Conservation (phyloP, 2,329 filamentous ascomycete genomes). For the Myotisia sp. region DNA sequence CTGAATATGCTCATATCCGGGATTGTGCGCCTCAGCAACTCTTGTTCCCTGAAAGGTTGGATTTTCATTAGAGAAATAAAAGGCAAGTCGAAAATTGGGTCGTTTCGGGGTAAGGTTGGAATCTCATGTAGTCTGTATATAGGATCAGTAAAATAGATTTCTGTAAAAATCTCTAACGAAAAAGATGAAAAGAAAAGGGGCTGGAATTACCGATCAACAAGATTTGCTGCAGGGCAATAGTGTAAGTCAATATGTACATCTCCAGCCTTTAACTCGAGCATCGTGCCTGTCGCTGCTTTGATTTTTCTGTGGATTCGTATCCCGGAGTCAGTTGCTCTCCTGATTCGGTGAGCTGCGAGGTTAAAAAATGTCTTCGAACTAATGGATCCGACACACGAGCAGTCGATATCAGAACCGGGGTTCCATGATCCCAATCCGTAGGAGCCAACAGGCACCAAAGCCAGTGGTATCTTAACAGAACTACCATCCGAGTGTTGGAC, state of each 20-base stretch:
- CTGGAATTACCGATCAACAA: conserved; percentile 37
- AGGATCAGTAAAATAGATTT: no score
- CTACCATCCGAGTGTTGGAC: conserved; percentile 13
- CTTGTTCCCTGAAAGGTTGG: conserved; percentile 49
- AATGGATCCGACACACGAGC: conserved; percentile 49
- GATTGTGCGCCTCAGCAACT: conserved; percentile 45
- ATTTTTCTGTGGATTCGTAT: conserved; percentile 44
- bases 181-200: neutral
- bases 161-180: neutral
- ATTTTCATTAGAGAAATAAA: conserved; percentile 45
- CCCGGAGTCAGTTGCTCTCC: conserved; percentile 30
- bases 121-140: conserved; percentile 25
- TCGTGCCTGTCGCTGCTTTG: conserved; percentile 45
- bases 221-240: conserved; percentile 46
- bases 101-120: conserved; percentile 32
- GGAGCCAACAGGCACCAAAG: conserved; percentile 50
- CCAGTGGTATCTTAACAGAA: conserved; percentile 24
- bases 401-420: conserved; percentile 48
- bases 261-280: conserved; percentile 48
- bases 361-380: conserved; percentile 48
- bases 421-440: conserved; percentile 52
- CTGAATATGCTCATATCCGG: conserved; percentile 46
- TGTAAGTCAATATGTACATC: conserved; percentile 50
- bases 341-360: conserved; percentile 42
- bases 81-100: conserved; percentile 43